Evolutionary conservation across 306 rosid species (phyloP).

Genomic region (Carpinus fangiana): DNA sequence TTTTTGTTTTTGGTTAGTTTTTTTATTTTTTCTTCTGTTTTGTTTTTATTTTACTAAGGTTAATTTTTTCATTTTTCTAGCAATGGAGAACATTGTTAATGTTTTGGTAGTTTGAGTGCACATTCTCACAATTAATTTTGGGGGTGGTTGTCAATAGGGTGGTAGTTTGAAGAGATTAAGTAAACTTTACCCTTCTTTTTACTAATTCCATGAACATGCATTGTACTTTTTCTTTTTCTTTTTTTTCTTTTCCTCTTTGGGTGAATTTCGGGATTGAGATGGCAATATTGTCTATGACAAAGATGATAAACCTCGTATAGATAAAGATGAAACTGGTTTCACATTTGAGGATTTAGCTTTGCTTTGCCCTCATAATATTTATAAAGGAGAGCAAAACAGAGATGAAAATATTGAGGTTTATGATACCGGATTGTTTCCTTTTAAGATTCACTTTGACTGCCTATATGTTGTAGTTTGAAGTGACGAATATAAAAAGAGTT

Average conservation of each 20-base stretch:
- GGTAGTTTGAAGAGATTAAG: too few relatives aligned
- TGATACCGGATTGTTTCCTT: constrained; percentile 4
- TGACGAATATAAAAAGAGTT: not conserved
- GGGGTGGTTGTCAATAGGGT: too few relatives aligned
- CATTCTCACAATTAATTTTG: too few relatives aligned
- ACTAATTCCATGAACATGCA: not conserved
- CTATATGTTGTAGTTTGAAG: not conserved
- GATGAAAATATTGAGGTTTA: constrained; percentile 42
- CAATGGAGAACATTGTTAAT: too few relatives aligned
- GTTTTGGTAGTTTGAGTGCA: too few relatives aligned
- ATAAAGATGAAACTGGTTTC: constrained; percentile 87
- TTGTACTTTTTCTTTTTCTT: not conserved
- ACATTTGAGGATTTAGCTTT: constrained; percentile 74
- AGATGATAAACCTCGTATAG: constrained; percentile 54
- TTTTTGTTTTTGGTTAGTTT: too few relatives aligned
- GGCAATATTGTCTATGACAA: constrained; percentile 28
- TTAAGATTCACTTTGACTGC: not conserved
- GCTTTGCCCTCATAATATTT: constrained; percentile 52
- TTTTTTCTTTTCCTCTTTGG: not conserved
- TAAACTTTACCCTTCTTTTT: too few relatives aligned
- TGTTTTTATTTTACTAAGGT: too few relatives aligned
- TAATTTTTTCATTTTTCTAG: too few relatives aligned
- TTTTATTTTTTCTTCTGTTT: too few relatives aligned
- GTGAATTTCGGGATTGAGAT: constrained; percentile 50
- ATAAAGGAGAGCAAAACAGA: constrained; percentile 30